Evolutionary conservation across 1,284 basidiomycete genomes (phyloP), one percentile per base, ranked within the genome.

Genomic region (Tetrapyrgos nigripes): DNA sequence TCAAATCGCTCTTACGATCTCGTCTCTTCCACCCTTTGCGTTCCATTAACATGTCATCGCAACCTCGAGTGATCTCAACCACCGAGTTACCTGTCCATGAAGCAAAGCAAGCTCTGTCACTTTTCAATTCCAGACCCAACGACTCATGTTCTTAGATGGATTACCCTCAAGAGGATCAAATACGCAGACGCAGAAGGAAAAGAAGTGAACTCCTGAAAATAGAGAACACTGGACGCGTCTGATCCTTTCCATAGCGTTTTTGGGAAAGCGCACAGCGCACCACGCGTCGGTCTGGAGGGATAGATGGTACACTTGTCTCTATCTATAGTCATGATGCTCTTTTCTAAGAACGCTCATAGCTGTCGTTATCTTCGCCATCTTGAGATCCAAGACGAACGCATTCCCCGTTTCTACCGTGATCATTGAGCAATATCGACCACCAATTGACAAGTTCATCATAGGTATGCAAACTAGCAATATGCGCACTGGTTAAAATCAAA

Each of bases 191-290:
- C 86, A 64, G 84, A 86, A 5, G 93, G 94, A 1, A 84, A 80
- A 66, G 79, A 92, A 79, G 92, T 91, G 63, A 67, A 1, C 28
- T 35, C 23, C 10, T 17, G 23, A n/a, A 37, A 4, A 28, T 21
- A 21, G 14, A 17, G 10, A 29, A 19, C 29, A 2, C 17, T 14
- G 2, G 29, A 49, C 37, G 0, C 27, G 28, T 43, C 37, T 21
- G 50, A 13, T 50, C 33, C 49, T 44, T 29, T 24, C 14, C 31
- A 24, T 21, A 95, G 90, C 81, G 94, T 55, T 67, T 83, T 43
- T 97, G 95, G 95, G 96, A 97, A 73, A 88, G 81, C 58, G 94
- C 94, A 14, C 87, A 92, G 66, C 82, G 95, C 31, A 89, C 86
- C 68, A 94, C 92, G 10, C 82, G 91, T 43, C 83, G 84, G 47